Evolutionary conservation across 1,284 basidiomycete species (phyloP), one percentile per base, ranked within the genome.

Genomic region (Rhodofomes roseus): DNA sequence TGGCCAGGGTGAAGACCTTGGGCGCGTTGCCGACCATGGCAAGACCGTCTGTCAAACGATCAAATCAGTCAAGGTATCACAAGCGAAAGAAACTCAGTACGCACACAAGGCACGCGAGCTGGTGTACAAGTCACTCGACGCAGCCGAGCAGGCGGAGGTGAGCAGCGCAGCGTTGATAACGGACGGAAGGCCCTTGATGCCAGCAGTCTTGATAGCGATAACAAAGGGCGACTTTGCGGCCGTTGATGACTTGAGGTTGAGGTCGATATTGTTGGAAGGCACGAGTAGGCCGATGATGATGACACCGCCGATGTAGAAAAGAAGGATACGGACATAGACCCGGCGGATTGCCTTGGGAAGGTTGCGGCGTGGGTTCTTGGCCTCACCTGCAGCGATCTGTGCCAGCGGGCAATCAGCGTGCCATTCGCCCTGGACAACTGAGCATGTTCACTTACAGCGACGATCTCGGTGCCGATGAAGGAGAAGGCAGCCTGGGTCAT

Each of bases 101-200:
- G 67, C 65, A 90, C 89, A 94, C 9, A 95, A 77, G 4, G 89
- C 90, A 58, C 93, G 85, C 20, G 89, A 92, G 55, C 86, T 86
- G 0, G 90, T 91, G 75, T 93, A 96, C 57, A 96, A 73, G 68
- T 94, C 89, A 66, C 87, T 89, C 22, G 87, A 91, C 0, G 90
- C 92, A 16, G 94, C 92, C 8, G 91, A 94, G 83, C 90, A 92
- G 1, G 94, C 93, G 2, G 92, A 91, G 23, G 88, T 92, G 62
- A 96, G 74, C 31, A 96, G 81, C 68, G 85, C 87, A 16, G 95
- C 93, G 71, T 96, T 96, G 76, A 95, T 92, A 65, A 94, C 90
- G 85, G 67, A 93, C 85, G 92, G 91, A 2, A 95, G 75, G 9
- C 78, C 80, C 62, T 83, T 83, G 74, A 95, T 95, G 37, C 90